Evolutionary conservation across 2,329 filamentous ascomycete genomes (phyloP).

Genomic region (Trichoderma brevicompactum): DNA sequence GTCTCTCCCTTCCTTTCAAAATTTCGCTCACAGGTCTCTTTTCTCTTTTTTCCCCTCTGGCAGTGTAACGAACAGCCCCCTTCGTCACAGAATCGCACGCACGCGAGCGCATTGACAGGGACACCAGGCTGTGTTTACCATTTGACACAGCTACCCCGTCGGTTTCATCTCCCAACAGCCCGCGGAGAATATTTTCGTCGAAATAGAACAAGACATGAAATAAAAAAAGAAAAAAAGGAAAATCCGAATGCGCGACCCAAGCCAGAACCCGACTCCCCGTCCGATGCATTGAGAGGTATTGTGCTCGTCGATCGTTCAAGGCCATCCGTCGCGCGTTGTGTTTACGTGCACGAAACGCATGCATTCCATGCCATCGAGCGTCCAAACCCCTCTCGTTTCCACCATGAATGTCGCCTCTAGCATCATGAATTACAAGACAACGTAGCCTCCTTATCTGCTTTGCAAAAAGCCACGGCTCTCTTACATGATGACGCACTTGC

Average conservation of each 20-base stretch:
- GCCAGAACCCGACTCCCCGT: slow-evolving; percentile 47
- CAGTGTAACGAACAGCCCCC: slow-evolving; percentile 7
- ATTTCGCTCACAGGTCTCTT: slow-evolving; percentile 8
- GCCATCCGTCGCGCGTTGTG: slow-evolving; percentile 23
- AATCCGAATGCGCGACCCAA: slow-evolving; percentile 38
- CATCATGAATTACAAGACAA: slow-evolving; percentile 23
- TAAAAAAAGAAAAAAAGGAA: slow-evolving; percentile 31
- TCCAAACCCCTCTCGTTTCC: slow-evolving; percentile 20
- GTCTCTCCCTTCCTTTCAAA: slow-evolving; percentile 1
- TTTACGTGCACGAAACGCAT: background rate
- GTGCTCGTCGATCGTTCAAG: slow-evolving; percentile 33
- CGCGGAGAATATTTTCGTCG: slow-evolving; percentile 25
- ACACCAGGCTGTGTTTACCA: slow-evolving; percentile 15
- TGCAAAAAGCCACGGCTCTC: slow-evolving; percentile 14
- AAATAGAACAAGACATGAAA: slow-evolving; percentile 33
- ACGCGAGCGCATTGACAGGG: slow-evolving; percentile 14
- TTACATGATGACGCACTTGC: slow-evolving; percentile 91
- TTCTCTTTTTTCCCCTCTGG: slow-evolving; percentile 18
- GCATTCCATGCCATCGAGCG: slow-evolving; percentile 22
- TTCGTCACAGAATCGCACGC: slow-evolving; percentile 10
- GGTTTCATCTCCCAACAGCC: slow-evolving; percentile 17
- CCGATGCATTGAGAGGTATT: slow-evolving; percentile 44
- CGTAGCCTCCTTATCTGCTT: background rate
- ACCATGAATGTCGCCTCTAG: slow-evolving; percentile 28
- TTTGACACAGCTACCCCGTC: slow-evolving; percentile 24